Conservation (phyloP, 148 eudicot species). For the Persicaria tinctoria region DNA sequence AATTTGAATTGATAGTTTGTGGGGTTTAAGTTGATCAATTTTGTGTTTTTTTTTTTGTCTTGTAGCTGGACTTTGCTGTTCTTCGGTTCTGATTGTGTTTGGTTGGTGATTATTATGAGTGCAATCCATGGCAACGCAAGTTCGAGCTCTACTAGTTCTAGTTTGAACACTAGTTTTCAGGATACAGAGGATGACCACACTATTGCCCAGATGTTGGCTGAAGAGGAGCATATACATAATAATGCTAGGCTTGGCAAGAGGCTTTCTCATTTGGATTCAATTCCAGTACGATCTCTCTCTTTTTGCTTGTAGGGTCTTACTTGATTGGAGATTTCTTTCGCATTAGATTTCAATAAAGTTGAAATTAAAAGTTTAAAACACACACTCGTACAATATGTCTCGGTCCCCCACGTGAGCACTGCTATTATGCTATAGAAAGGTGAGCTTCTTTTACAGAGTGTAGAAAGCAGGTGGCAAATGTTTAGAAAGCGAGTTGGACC, state of each 20-base stretch:
- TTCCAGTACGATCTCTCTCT: constrained; percentile 36
- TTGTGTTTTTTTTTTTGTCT: background rate
- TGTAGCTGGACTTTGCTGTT: constrained; percentile 8
- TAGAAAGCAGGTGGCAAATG: background rate
- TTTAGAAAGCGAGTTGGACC: background rate
- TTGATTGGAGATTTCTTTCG: background rate
- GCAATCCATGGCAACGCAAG: constrained; percentile 33
- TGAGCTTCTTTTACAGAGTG: background rate
- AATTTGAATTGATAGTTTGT: background rate
- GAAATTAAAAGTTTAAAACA: background rate
- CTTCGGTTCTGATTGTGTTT: background rate
- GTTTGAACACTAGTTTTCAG: constrained; percentile 45
- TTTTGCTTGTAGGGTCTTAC: background rate
- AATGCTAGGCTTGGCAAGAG: constrained; percentile 46
- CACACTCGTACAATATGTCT: background rate
- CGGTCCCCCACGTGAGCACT: background rate
- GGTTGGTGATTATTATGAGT: constrained; percentile 21
- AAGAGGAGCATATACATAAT: constrained; percentile 28
- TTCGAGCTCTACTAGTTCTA: constrained; percentile 60
- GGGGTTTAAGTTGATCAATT: background rate
- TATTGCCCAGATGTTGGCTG: constrained; percentile 51
- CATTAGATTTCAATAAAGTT: background rate
- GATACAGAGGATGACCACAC: constrained; percentile 66
- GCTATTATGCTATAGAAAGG: background rate
- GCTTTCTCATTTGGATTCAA: constrained; percentile 72